Base-by-base conservation (phyloP, 495 filamentous ascomycete species). In the Cryomyces minteri region DNA sequence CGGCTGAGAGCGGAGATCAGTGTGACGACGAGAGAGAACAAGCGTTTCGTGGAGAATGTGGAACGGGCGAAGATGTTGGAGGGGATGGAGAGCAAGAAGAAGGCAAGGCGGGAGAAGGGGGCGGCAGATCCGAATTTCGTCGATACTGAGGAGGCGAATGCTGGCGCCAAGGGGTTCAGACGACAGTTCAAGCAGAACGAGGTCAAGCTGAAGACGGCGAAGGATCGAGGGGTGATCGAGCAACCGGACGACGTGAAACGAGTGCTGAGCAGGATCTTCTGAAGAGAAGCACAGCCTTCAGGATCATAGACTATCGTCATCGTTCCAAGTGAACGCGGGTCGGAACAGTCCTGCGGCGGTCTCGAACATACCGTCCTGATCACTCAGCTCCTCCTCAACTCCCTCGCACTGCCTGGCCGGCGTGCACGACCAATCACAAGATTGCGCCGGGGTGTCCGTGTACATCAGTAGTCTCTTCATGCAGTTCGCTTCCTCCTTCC, bases 201-300 rank as follows among this genome's bases (percentile, higher is more conserved):
- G 54, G 62, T 73, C 36, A 62, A 59, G 49, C 49, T 49, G 59
- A 65, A 67, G 57, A 47, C 61, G 62, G 52, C 66, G 52, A 51
- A 69, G 54, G 56, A 34, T 12, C 41, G 77, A 67, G 18, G 18
- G 18, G 54, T 62, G 50, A 65, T 62, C 40, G 62, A 64, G 43
- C 59, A 77, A 54, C 72, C 69, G 14, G 80, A 82, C 39, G 74
- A 82, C 52, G 76, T 84, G 10, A 76, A 79, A 60, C 75, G 82
- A 54, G 77, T 94, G 7, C 60, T 92, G 46, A 83, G 80, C 54
- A 81, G 81, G 64, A 84, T 93, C 44, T 93, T 92, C 58, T 80
- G 56, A 70, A 25, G n/a, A n/a, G n/a, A n/a, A n/a, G n/a, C n/a
- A n/a, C n/a, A n/a, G n/a, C n/a, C n/a, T n/a, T n/a, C n/a, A n/a